Evolutionary conservation across 495 filamentous ascomycete genomes (phyloP).

Genomic region (Podospora didyma): DNA sequence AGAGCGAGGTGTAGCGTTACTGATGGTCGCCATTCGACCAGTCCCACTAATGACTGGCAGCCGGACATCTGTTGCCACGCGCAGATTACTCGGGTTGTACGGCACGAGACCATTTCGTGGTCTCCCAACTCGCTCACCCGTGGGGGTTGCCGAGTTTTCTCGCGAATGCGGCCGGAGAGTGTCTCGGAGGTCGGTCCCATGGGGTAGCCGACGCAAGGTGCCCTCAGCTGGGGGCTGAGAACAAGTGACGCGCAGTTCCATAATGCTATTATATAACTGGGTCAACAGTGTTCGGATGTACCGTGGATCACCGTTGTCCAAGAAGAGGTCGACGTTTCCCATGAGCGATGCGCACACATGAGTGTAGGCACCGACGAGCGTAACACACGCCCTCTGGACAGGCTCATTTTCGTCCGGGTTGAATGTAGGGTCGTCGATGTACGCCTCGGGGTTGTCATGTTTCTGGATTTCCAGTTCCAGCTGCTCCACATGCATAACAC

Average conservation of each 20-base stretch:
- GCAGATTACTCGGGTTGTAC: constrained; percentile 54
- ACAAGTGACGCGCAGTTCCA: constrained; percentile 61
- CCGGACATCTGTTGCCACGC: constrained; percentile 47
- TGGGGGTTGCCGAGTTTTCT: constrained; percentile 58
- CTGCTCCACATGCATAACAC: constrained; percentile 67
- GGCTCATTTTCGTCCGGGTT: constrained; percentile 57
- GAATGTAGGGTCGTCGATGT: constrained; percentile 47
- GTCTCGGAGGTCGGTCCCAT: constrained; percentile 30
- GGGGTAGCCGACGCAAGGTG: constrained; percentile 12
- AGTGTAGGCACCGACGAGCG: constrained; percentile 71
- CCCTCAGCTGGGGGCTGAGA: constrained; percentile 18
- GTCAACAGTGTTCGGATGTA: constrained; percentile 79
- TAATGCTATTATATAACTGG: constrained; percentile 73
- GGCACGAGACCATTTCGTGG: constrained; percentile 60
- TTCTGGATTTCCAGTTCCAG: constrained; percentile 69
- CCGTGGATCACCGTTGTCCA: constrained; percentile 68
- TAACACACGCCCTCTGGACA: constrained; percentile 60
- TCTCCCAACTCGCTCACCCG: constrained; percentile 50
- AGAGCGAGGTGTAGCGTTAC: constrained; percentile 66
- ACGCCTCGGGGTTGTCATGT: constrained; percentile 55
- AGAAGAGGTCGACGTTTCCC: constrained; percentile 64
- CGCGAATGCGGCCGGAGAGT: constrained; percentile 42
- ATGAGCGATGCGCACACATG: constrained; percentile 69
- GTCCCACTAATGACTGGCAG: constrained; percentile 38
- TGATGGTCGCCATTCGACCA: constrained; percentile 44